Base-by-base conservation (phyloP, 140 eudicot genomes). In the Artemisia princeps region DNA sequence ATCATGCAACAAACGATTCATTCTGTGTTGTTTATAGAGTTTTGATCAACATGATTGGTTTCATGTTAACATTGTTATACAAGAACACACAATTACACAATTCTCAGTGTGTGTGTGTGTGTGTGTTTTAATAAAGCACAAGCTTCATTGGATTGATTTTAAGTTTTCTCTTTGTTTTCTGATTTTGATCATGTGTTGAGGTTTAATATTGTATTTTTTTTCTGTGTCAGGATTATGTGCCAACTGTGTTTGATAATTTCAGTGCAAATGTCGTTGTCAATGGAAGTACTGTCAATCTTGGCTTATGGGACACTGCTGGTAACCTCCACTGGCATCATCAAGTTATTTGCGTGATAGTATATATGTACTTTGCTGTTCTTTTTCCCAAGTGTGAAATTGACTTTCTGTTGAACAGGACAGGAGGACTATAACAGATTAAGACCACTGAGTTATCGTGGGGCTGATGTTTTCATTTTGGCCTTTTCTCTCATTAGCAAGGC, bases 281-380 rank as follows among this genome's bases (percentile, higher is more conserved):
- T 68, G 97, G 95, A 26, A 60, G 69, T 69, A 90, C 97, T 46
- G 95, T 90, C 54, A 90, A 90, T 69, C 78, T 90, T 63, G 97
- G 97, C 55, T 80, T 90, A 70, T 90, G 97, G 97, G 97, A 90
- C 68, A 90, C 97, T 78, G 97, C 97, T 40, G 97, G 97, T 90
- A 87, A 76, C 49, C 69, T 42, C 40, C 57, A 63, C 9, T 26
- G 61, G 28, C 7, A 19, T 5, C 11, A 26, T 23, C 24, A 23
- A 23, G 24, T 23, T 23, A 23, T 23, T 23, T 23, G 24, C 2
- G 24, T 23, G 24, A 23, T 23, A 23, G 2, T 23, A 23, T n/a
- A n/a, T n/a, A n/a, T 23, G 24, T 23, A 23, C 24, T 23, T 23
- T 0, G 24, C 24, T 23, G 2, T 23, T 1, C 24, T 23, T 23